Evolutionary conservation across 371 early-diverging fungal genomes (phyloP), one percentile per base, ranked within the genome.

Genomic region (Mortierella sp.): DNA sequence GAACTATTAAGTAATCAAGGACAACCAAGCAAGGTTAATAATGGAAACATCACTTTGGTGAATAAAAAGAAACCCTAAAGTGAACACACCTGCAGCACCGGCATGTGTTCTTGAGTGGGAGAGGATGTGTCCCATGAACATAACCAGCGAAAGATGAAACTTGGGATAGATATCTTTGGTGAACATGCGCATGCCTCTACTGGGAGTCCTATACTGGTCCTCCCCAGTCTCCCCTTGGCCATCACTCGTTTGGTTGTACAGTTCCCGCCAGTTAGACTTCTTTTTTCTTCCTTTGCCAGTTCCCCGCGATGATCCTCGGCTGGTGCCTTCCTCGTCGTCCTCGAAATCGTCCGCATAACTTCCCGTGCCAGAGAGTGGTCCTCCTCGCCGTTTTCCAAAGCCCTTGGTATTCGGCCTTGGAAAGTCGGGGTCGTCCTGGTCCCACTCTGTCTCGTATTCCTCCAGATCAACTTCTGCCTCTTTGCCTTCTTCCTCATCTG

Each of bases 41-140:
- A 37, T 21, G 26, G n/a, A 24, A 21, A 37, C 46, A 37, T 14
- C 5, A 11, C 6, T 24, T 21, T 13, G 34, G 16, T 16, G 50
- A 50, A 50, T 11, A 37, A 28, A 26, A 4, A 37, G n/a, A 4
- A 54, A 31, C 24, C 28, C 5, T 51, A 51, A 59, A 34, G 19
- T 4, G 19, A 5, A 83, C 89, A 84, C 88, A 95, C 95, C 87
- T 43, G 91, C 90, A 21, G 95, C 93, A 8, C 88, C 83, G 28
- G 87, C 48, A 76, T 93, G 93, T 44, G 90, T 92, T 77, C 91
- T 87, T 1, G 91, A 91, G 13, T 87, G 75, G n/a, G 86, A 80
- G 80, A 94, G 75, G 31, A 95, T 87, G 75, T 93, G 90, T 2
- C 94, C 97, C 85, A 93, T 90, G 2, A 94, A 57, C 13, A 90